Percentiles rank a stretch among this genome's conserved stretches.
phyloP scores from a whole-genome alignment of 257 asterid genomes.

The Coffea canephora region DNA sequence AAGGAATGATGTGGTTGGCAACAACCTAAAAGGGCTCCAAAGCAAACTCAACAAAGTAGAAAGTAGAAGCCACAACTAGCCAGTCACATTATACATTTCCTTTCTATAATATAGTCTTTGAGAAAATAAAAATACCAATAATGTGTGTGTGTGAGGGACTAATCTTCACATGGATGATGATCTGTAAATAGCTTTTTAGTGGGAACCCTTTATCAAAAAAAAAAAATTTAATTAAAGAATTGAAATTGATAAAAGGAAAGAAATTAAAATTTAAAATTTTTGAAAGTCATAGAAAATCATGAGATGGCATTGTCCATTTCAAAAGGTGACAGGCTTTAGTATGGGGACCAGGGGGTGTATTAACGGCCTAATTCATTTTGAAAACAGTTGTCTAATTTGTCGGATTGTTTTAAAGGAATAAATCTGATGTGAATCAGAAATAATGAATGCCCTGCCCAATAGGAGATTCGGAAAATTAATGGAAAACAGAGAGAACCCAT shows the following conservation, averaged over 20 bases:
- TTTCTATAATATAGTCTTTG: not conserved
- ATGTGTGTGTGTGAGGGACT: slow-evolving; percentile 17
- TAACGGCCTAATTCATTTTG: slow-evolving; percentile 41
- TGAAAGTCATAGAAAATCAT: not conserved
- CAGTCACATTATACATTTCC: not conserved
- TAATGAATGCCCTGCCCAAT: not conserved
- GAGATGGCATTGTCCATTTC: slow-evolving; percentile 38
- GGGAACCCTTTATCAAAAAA: slow-evolving; percentile 30
- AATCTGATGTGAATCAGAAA: not conserved
- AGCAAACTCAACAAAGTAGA: slow-evolving; percentile 40
- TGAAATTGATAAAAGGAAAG: not conserved
- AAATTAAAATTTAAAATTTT: not conserved
- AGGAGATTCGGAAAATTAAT: not conserved
- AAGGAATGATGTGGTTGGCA: slow-evolving; percentile 69
- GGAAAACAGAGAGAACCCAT: not conserved
- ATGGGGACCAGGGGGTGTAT: slow-evolving; percentile 52
- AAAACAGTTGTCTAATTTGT: slow-evolving; percentile 70
- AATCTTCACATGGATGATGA: slow-evolving; percentile 62
- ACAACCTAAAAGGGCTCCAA: slow-evolving; percentile 43
- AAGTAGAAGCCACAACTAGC: slow-evolving; percentile 18
- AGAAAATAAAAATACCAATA: not conserved
- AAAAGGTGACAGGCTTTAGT: slow-evolving; percentile 48
- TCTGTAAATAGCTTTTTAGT: slow-evolving; percentile 50
- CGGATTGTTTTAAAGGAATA: slow-evolving; percentile 11
- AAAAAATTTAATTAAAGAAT: not conserved